These are phyloP conservation scores for Fusarium sambucinum DNA, from an alignment of 2,329 filamentous ascomycete species.

Conservation along the genomic window DNA sequence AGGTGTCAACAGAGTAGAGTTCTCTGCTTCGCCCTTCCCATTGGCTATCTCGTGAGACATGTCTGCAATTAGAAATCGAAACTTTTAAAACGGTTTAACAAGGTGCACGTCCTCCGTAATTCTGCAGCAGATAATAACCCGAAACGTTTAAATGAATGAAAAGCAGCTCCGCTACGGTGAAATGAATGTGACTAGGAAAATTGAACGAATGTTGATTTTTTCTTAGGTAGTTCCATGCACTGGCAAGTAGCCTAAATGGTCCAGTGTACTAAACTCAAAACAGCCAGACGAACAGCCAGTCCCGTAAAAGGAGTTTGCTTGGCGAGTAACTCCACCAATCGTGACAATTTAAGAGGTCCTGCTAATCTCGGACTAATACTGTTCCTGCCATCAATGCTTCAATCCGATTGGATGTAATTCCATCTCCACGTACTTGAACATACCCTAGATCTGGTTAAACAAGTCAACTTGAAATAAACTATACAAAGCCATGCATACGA, in stretches of 20 bases:
- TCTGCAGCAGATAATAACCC: rapidly evolving
- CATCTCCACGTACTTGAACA: no score
- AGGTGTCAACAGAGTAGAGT: background rate
- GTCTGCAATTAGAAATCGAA: rapidly evolving
- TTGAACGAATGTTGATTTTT: conserved; percentile 3
- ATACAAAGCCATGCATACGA: no score
- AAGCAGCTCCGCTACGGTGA: background rate
- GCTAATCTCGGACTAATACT: conserved; percentile 9
- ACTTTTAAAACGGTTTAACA: rapidly evolving
- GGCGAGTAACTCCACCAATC: conserved; percentile 16
- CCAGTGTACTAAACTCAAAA: conserved; percentile 9
- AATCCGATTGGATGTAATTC: background rate
- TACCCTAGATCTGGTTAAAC: no score
- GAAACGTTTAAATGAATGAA: background rate
- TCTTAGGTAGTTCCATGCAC: background rate
- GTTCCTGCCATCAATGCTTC: background rate
- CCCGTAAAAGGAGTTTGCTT: conserved; percentile 1
- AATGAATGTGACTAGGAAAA: background rate
- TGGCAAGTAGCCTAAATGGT: background rate
- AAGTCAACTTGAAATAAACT: no score
- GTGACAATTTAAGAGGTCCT: background rate
- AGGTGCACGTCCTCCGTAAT: background rate
- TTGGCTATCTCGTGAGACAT: conserved; percentile 29
- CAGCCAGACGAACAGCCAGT: background rate
- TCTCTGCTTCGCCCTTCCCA: background rate